Evolutionary conservation across 805 yeast species (phyloP).

Genomic region (Lipomyces orientalis): DNA sequence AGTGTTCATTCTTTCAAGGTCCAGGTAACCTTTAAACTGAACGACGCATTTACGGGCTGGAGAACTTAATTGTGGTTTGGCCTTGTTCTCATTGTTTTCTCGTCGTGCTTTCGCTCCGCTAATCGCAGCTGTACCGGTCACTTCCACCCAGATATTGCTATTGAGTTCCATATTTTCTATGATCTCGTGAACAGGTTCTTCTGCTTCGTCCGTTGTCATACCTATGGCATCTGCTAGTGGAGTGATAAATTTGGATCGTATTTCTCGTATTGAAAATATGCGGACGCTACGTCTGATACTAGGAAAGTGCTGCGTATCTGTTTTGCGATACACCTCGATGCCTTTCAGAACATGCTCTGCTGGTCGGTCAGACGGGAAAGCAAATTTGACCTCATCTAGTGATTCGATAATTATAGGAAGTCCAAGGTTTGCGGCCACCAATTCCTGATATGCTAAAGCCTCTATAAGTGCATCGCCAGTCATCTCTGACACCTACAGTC

Average conservation of each 20-base stretch:
- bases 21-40: constrained; percentile 31
- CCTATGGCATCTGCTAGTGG: constrained; percentile 27
- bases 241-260: constrained; percentile 11
- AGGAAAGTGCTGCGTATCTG: constrained; percentile 10
- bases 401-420: constrained; percentile 29
- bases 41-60: constrained; percentile 17
- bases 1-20: constrained; percentile 31
- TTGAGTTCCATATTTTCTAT: constrained; percentile 16
- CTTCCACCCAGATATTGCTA: constrained; percentile 23
- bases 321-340: constrained; percentile 19
- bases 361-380: constrained; percentile 29
- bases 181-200: constrained; percentile 21
- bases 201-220: constrained; percentile 7
- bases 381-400: constrained; percentile 18
- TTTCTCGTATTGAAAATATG: constrained; percentile 23
- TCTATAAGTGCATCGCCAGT: constrained; percentile 29
- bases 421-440: constrained; percentile 26
- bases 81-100: neutral
- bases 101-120: constrained; percentile 19
- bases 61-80: neutral
- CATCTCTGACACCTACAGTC: constrained; percentile 13
- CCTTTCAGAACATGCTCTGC: constrained; percentile 32
- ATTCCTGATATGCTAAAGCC: constrained; percentile 29
- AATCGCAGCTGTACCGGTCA: constrained; percentile 25
- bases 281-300: constrained; percentile 18